Evolutionary conservation across 2,329 filamentous ascomycete species (phyloP), one percentile per base, ranked within the genome.

Genomic region (Orbilia ellipsospora): DNA sequence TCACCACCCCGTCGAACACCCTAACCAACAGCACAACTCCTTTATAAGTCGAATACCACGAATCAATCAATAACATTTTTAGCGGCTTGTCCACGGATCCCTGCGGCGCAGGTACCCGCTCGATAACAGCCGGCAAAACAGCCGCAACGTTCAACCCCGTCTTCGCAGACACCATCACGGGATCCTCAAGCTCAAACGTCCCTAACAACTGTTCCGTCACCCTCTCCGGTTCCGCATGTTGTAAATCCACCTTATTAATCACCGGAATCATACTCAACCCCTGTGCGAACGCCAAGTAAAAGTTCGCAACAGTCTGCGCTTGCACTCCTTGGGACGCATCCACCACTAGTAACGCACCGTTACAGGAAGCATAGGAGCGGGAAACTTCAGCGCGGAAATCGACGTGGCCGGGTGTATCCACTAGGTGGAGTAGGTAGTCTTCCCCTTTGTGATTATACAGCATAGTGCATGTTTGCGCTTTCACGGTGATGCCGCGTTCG

Each of bases 381-480:
- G 93, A 96, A 10, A 99, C 95, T 83, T 99, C 95, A 56, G 95
- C 95, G 67, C 95, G 88, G 83, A 99, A 99, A 84, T 99, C 95
- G 70, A 99, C 95, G 84, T 99, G 95, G 28, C 95, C 95, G 0
- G 95, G 95, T 0, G 95, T 99, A 82, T 99, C 95, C 69, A 99
- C 94, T 28, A 99, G 87, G 83, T 99, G 95, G 31, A 99, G 86
- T 68, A 99, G 87, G 82, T 98, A 98, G 82, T 99, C 95, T 36
- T 91, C 85, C 15, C 92, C 94, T 16, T 90, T 85, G 83, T 97
- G 86, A 28, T 91, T 93, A 85, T 97, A 97, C 62, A 99, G 88
- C 95, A 99, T 99, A 67, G 91, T 95, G 83, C 95, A 98, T 69
- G 95, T 98, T 85, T 99, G 95, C 66, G 95, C 95, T 85, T 99